Evolutionary conservation across 2,329 filamentous ascomycete species (phyloP).

Genomic region (Colletotrichum gloeosporioides): DNA sequence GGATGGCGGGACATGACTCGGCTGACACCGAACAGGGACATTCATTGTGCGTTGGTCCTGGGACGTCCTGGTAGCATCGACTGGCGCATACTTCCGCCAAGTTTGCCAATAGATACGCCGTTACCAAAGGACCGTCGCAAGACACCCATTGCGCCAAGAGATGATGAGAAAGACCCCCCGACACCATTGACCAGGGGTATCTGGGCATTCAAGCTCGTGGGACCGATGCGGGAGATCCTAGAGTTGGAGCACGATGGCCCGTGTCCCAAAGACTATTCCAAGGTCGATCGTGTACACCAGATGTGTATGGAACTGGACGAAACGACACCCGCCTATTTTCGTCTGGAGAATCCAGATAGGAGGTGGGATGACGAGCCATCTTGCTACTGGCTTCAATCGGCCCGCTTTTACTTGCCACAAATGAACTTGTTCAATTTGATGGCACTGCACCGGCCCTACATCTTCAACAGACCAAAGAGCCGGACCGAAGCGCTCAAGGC

Average conservation of each 20-base stretch:
- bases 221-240: slow-evolving; percentile 57
- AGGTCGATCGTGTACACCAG: slow-evolving; percentile 59
- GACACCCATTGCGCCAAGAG: slow-evolving; percentile 52
- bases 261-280: slow-evolving; percentile 57
- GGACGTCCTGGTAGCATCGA: slow-evolving; percentile 64
- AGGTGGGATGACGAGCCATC: slow-evolving; percentile 59
- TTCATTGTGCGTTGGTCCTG: slow-evolving; percentile 58
- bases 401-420: slow-evolving; percentile 53
- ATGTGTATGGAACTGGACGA: slow-evolving; percentile 53
- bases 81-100: slow-evolving; percentile 49
- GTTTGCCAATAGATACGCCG: slow-evolving; percentile 58
- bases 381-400: slow-evolving; percentile 56
- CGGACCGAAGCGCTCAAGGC: slow-evolving; percentile 62
- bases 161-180: slow-evolving; percentile 54
- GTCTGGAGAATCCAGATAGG: slow-evolving; percentile 61
- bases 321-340: slow-evolving; percentile 57
- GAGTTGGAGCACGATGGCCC: slow-evolving; percentile 62
- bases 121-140: slow-evolving; percentile 52
- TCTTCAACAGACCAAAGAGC: slow-evolving; percentile 61
- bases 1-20: slow-evolving; percentile 11
- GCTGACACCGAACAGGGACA: slow-evolving; percentile 48
- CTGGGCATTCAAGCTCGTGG: slow-evolving; percentile 53
- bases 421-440: slow-evolving; percentile 58
- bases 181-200: slow-evolving; percentile 60
- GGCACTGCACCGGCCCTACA: slow-evolving; percentile 66